These are phyloP conservation scores for Oxytropis ochrocephala DNA, from an alignment of 306 rosid species.

Conservation along the genomic window DNA sequence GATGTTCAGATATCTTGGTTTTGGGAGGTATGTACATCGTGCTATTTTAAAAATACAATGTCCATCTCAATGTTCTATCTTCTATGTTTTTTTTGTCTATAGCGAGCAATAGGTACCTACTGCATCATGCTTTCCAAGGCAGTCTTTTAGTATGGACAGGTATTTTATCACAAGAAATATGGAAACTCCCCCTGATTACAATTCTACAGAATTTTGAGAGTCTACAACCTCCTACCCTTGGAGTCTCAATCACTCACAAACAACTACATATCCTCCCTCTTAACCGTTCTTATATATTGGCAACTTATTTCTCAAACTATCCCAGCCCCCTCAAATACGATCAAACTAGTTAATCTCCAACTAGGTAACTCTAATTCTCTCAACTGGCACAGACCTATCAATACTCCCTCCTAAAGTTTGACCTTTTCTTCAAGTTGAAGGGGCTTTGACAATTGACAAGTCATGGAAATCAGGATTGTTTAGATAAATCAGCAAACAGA, in stretches of 20 bases:
- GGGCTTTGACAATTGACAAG: background rate
- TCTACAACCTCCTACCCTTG: background rate
- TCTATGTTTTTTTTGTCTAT: background rate
- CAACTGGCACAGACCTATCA: background rate
- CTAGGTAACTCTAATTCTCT: background rate
- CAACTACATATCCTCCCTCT: background rate
- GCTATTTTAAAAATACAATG: conserved; percentile 6
- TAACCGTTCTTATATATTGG: background rate
- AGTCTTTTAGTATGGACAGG: background rate
- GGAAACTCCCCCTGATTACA: background rate
- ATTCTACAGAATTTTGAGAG: background rate
- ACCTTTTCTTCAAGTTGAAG: background rate
- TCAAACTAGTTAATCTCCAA: background rate
- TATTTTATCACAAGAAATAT: background rate
- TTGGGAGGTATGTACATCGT: conserved; percentile 71
- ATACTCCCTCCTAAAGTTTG: background rate
- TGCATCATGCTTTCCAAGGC: background rate
- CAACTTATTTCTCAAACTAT: background rate
- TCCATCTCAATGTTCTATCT: background rate
- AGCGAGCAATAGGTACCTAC: background rate
- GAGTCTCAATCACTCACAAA: background rate
- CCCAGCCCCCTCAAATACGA: background rate
- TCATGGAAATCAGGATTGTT: background rate
- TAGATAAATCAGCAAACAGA: too few species aligned
- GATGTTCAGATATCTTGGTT: conserved; percentile 89